Evolutionary conservation across 2,329 filamentous ascomycete species (phyloP), one percentile per base, ranked within the genome.

Genomic region (Cercospora sp.): DNA sequence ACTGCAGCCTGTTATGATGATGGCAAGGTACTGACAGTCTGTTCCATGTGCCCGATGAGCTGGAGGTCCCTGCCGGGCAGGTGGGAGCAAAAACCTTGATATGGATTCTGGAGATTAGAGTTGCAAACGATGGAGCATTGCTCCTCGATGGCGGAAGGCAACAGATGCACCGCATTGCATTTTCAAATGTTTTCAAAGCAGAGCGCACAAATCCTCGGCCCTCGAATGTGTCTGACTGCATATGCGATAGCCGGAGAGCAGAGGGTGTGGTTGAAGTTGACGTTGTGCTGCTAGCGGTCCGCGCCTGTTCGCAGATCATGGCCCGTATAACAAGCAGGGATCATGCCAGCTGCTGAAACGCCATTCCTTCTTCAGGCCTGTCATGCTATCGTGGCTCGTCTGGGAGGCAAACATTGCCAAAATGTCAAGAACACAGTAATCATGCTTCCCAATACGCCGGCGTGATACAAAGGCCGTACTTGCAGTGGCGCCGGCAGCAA

Each of bases 301-400:
- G 61, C 59, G 18, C 30, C 65, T 59, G 26, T 63, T 53, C 49
- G 60, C 51, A 62, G 60, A 67, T 63, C 65, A 32, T 26, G 45
- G 61, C 26, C 28, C 8, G 26, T 55, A 8, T n/a, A 5, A n/a
- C 13, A 3, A 21, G 21, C 61, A 28, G 18, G 61, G 61, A 34
- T 63, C 24, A 63, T 55, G 61, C 61, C 43, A 34, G 61, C 9
- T 16, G 51, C 9, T 26, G 60, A 55, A 24, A 55, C 40, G 18
- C 12, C 9, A 37, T 59, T 59, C 55, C n/a, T 32, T 58, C 49
- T 53, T 6, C 49, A 28, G 49, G 24, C 49, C 49, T 24, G 24
- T 26, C 12, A 26, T 5, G 12, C 24, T 30, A 49, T 21, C 45
- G 45, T 7, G 5, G 45, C 45, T 26, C 21, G 45, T 26, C 9